Base-by-base conservation (phyloP, 495 filamentous ascomycete genomes). In the Aspergillus coremiiformis region DNA sequence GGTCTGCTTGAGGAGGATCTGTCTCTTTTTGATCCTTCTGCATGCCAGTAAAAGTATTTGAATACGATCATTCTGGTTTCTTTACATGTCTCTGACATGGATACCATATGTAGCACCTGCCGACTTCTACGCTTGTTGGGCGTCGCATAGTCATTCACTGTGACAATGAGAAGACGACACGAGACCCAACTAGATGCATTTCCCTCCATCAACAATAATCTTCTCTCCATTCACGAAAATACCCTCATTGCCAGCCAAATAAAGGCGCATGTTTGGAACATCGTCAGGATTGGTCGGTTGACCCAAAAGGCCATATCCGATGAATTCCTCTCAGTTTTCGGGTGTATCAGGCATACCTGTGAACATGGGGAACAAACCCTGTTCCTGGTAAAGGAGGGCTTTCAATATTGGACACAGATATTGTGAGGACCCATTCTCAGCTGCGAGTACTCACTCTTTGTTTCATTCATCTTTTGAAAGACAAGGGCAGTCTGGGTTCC, bases 271-370 rank as follows among this genome's bases (percentile, higher is more conserved):
- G 50, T 82, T 82, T 19, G 82, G 81, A 41, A 88, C 76, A 61
- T 88, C 84, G n/a, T 72, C 72, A 1, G 79, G 78, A 21, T 84
- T 79, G 12, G 78, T 80, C 22, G 83, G 70, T 23, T 84, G 70
- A 8, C 84, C 84, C 20, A 89, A 69, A 11, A 84, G 85, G 20
- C 88, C 78, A 44, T 81, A 79, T 23, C 77, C 75, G 32, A 84
- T 74, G 54, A 89, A 88, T 51, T 81, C 82, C 54, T 80, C 74
- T 49, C 80, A 66, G 56, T 86, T 87, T 67, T 87, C 85, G 9
- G 78, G 76, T 3, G 83, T 87, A 57, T 84, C 75, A n/a, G 77
- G 71, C 58, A 82, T 78, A 3, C 84, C 84, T 0, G 81, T 76
- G 66, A 87, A 87, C 45, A 76, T 72, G 49, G 78, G 78, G 45